phyloP scores from a whole-genome alignment of 345 rosid species.

The Excoecaria agallocha region DNA sequence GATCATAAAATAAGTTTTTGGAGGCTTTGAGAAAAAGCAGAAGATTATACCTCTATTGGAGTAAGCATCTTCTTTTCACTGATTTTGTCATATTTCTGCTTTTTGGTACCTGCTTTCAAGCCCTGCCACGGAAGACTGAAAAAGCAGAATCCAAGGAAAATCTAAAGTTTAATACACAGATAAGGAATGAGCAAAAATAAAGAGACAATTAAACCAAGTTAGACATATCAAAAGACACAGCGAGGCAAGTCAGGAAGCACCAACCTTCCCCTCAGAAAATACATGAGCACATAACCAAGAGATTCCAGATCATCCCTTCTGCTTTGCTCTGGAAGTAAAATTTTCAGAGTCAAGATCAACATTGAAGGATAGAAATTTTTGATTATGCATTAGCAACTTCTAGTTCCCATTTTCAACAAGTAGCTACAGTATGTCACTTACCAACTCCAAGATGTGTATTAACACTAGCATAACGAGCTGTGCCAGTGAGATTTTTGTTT shows the following conservation, averaged over 20 bases:
- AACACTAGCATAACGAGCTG: constrained; percentile 96
- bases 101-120: constrained; percentile 86
- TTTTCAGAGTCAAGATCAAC: background rate
- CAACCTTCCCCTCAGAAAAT: constrained; percentile 95
- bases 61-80: constrained; percentile 93
- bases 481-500: constrained; percentile 96
- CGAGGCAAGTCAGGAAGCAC: background rate
- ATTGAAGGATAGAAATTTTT: no score
- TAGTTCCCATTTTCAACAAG: background rate
- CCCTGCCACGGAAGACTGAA: constrained; percentile 99
- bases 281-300: constrained; percentile 98
- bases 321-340: constrained; percentile 78
- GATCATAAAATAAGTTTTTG: background rate
- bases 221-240: constrained; percentile 5
- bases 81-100: constrained; percentile 96
- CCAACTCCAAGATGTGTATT: constrained; percentile 98
- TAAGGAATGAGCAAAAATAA: no score
- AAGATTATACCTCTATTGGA: constrained; percentile 68
- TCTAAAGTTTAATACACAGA: background rate
- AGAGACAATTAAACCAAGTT: constrained; percentile 8
- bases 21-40: background rate
- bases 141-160: constrained; percentile 15
- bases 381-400: background rate
- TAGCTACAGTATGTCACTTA: constrained; percentile 30
- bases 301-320: constrained; percentile 99